Conservation (phyloP, 1,284 basidiomycete genomes). For the Somion occarium region DNA sequence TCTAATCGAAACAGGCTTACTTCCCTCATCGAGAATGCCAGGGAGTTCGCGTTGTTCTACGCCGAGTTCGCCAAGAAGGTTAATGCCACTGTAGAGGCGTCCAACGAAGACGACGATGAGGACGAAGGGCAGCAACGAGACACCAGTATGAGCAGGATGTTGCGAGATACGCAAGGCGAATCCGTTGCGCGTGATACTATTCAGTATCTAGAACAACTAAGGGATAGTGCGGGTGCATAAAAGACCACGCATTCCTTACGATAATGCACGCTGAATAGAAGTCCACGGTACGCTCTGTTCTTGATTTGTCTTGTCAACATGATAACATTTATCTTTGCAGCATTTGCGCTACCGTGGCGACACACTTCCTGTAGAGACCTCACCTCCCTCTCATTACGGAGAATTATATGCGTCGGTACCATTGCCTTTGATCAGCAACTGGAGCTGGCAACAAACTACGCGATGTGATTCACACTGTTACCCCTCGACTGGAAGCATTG, state of each 20-base stretch:
- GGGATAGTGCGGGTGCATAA: slow-evolving; percentile 14
- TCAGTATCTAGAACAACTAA: slow-evolving; percentile 38
- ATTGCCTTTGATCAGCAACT: too few species aligned
- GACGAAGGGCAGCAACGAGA: slow-evolving; percentile 10
- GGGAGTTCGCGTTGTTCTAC: slow-evolving; percentile 56
- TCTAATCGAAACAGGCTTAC: slow-evolving; percentile 32
- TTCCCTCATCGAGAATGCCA: slow-evolving; percentile 47
- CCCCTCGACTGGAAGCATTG: too few species aligned
- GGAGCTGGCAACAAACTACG: too few species aligned
- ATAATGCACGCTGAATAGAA: background rate
- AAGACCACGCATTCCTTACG: slow-evolving; percentile 7
- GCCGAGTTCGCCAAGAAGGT: slow-evolving; percentile 30
- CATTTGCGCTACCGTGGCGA: too few species aligned
- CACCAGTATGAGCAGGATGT: slow-evolving; percentile 12
- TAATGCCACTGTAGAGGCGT: slow-evolving; percentile 18
- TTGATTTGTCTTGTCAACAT: background rate
- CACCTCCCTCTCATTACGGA: too few species aligned
- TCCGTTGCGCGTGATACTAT: slow-evolving; percentile 47
- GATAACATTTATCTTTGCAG: background rate
- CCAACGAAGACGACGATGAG: slow-evolving; percentile 15
- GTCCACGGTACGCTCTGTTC: background rate
- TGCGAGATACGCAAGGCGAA: slow-evolving; percentile 34
- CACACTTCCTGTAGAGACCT: too few species aligned
- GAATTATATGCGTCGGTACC: too few species aligned
- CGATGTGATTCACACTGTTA: too few species aligned